phyloP scores from a whole-genome alignment of 495 filamentous ascomycete genomes.

The Xylaria palmicola region DNA sequence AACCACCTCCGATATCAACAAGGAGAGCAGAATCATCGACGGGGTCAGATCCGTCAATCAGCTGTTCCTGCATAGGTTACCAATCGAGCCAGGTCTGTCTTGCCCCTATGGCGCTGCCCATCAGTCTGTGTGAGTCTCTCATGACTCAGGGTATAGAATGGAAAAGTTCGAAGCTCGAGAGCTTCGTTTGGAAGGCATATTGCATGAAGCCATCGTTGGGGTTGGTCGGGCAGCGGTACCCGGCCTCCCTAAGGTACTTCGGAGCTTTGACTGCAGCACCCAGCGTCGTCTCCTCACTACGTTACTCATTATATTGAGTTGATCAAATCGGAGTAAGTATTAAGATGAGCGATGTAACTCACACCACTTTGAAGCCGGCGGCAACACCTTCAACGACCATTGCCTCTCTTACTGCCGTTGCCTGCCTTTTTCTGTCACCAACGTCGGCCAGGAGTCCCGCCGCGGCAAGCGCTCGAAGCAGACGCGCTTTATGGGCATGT shows the following conservation, averaged over 20 bases:
- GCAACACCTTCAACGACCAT: conserved; percentile 6
- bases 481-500: not conserved
- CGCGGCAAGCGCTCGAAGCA: not conserved
- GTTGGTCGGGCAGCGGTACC: conserved; percentile 24
- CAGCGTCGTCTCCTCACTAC: conserved; percentile 13
- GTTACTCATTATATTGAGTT: too few species aligned
- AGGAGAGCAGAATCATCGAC: conserved; percentile 20
- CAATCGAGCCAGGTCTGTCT: conserved; percentile 28
- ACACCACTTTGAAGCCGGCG: conserved; percentile 7
- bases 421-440: conserved; percentile 8
- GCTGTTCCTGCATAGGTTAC: conserved; percentile 27
- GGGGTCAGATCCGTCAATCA: not conserved
- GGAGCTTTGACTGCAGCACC: conserved; percentile 13
- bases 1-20: conserved; percentile 42
- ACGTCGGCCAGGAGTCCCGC: conserved; percentile 6
- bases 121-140: conserved; percentile 27
- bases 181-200: conserved; percentile 29
- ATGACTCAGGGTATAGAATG: conserved; percentile 14
- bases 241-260: conserved; percentile 18
- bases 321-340: not conserved
- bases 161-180: conserved; percentile 26
- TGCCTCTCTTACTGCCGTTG: conserved; percentile 1
- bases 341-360: not conserved
- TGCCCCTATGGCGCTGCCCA: conserved; percentile 28
- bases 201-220: conserved; percentile 36